Evolutionary conservation across 257 asterid species (phyloP), one percentile per base, ranked within the genome.

Genomic region (Solanum ossicruentum): DNA sequence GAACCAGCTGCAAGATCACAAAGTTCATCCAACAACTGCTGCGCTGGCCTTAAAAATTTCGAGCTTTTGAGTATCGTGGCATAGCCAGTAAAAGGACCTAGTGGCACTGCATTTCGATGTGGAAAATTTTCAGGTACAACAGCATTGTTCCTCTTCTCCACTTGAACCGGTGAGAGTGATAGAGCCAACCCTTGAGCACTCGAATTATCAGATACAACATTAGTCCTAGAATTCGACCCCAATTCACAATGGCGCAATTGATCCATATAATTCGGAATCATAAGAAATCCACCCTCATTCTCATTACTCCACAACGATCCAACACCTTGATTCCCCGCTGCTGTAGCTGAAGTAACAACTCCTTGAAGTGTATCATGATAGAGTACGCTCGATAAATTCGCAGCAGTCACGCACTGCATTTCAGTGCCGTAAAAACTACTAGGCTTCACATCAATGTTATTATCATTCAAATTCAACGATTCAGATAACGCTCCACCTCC

Each of bases 21-120:
- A 20, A 89, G 86, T n/a, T 92, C 94, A 67, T 92, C 94, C 88
- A 95, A 54, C 12, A 95, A 81, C 51, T 88, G 92, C 63, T 95
- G 95, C 0, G 98, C 93, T 0, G 97, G 98, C 86, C 87, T 92
- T 78, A 93, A 51, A 65, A 89, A 95, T 73, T 85, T 92, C 0
- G 98, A 95, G 57, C 90, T 92, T 21, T 87, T 88, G 2, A 95
- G 92, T 84, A 95, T 93, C 1, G 97, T 89, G 0, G 95, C 92
- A 73, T 95, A 95, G 3, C 98, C 98, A 0, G 98, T 93, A 69
- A 93, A 95, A 0, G 98, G 98, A 7, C 98, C 98, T 3, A 95
- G 90, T 8, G 98, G 98, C 20, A 96, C 94, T 0, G 88, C 88
- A 79, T 79, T 85, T 17, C 94, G 88, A 41, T 86, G 90, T 58